A percentile compares a stretch with the other conserved stretches of the same genome.
These are phyloP conservation scores for Acorus calamus DNA, from an alignment of 106 monocot genomes.

Conservation along the genomic window DNA sequence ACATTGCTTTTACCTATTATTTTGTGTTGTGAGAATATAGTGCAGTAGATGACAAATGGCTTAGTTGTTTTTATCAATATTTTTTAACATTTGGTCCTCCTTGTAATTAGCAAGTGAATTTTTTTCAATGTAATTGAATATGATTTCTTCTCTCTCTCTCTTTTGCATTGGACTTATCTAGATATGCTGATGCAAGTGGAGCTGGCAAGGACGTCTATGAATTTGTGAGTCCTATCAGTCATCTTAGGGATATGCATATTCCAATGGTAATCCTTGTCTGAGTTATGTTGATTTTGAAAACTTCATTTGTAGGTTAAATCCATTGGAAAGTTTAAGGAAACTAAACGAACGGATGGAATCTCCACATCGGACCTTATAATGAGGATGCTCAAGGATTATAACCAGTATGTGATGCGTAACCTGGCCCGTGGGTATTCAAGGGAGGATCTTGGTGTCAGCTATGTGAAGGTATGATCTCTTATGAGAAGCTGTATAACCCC, in stretches of 20 bases:
- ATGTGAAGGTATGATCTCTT: slow-evolving; percentile 48
- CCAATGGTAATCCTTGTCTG: not conserved
- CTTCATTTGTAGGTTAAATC: slow-evolving; percentile 51
- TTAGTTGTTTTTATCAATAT: no score
- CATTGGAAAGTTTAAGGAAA: slow-evolving; percentile 79
- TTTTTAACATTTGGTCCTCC: not conserved
- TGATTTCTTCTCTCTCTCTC: slow-evolving; percentile 3
- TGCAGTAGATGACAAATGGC: no score
- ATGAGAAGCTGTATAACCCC: not conserved
- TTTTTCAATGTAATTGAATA: not conserved
- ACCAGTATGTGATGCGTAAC: slow-evolving; percentile 82
- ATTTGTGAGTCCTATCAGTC: slow-evolving; percentile 49
- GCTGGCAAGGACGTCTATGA: slow-evolving; percentile 98
- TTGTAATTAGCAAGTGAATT: not conserved
- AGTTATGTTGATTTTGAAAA: not conserved
- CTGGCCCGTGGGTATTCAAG: slow-evolving; percentile 80
- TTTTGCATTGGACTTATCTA: slow-evolving; percentile 20
- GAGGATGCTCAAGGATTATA: slow-evolving; percentile 88
- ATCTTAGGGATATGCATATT: not conserved
- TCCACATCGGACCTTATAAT: slow-evolving; percentile 89
- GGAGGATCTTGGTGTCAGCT: slow-evolving; percentile 87
- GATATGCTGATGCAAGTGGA: slow-evolving; percentile 98
- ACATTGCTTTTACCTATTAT: no score
- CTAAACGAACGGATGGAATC: slow-evolving; percentile 80
- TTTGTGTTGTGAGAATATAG: no score